A percentile compares a stretch with the other conserved stretches of the same genome.
Evolutionary conservation across 495 filamentous ascomycete genomes (phyloP).

Genomic region (Pseudevernia furfuracea): DNA sequence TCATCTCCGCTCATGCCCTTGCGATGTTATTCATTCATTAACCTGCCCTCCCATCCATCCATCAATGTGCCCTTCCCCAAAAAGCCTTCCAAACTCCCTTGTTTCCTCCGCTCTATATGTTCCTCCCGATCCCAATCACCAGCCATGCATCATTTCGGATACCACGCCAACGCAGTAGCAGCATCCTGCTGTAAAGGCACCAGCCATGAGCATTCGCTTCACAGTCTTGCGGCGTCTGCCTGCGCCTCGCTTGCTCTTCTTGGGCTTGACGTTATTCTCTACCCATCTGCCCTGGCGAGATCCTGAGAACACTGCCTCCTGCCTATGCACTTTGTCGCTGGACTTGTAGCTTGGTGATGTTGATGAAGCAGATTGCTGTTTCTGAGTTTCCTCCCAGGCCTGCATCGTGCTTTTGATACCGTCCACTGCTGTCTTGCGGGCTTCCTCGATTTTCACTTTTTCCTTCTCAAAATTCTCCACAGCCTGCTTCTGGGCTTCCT

Average conservation of each 20-base stretch:
- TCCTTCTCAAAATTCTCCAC: background rate
- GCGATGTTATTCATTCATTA: too few species aligned
- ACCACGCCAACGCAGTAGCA: conserved; percentile 65
- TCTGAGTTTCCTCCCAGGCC: background rate
- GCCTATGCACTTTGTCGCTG: conserved; percentile 45
- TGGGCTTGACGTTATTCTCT: conserved; percentile 23
- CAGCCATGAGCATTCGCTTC: conserved; percentile 49
- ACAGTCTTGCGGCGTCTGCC: conserved; percentile 33
- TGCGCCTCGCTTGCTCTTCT: conserved; percentile 25
- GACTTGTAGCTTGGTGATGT: conserved; percentile 17
- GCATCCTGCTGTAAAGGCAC: conserved; percentile 51
- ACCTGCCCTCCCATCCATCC: background rate
- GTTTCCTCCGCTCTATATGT: background rate
- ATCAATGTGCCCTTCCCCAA: too few species aligned
- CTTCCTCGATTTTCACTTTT: background rate
- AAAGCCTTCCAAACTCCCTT: background rate
- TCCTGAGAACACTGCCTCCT: conserved; percentile 52
- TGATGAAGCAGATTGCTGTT: background rate
- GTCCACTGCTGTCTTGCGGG: background rate
- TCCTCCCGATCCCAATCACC: background rate
- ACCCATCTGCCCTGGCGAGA: conserved; percentile 30
- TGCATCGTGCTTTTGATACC: background rate
- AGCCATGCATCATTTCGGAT: conserved; percentile 52
- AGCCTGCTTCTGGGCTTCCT: background rate
- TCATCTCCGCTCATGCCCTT: background rate